Evolutionary conservation across 129 eudicot genomes (phyloP).

Genomic region (Centrapalus pauciflorus): DNA sequence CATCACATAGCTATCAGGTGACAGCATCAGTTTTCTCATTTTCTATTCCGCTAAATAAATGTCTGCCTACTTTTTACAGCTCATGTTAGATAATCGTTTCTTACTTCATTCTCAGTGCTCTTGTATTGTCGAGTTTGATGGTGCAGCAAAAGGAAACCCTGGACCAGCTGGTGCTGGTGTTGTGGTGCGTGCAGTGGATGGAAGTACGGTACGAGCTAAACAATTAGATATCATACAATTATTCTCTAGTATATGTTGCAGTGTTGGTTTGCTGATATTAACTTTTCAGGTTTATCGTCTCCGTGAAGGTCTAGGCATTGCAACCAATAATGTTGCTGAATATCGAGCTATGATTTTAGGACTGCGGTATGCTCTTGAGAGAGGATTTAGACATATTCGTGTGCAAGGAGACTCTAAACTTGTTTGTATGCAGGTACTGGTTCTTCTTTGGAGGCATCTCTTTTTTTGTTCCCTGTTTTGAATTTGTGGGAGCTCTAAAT

Average conservation of each 20-base stretch:
- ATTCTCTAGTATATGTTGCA: neutral
- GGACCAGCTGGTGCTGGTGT: slow-evolving; percentile 98
- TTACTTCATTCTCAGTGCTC: slow-evolving; percentile 37
- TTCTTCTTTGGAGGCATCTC: no score
- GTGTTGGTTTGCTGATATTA: neutral
- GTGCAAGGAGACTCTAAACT: slow-evolving; percentile 90
- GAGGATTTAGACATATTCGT: slow-evolving; percentile 64
- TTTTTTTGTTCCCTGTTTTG: neutral
- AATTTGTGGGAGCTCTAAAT: no score
- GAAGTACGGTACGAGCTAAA: slow-evolving; percentile 53
- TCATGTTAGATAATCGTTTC: neutral
- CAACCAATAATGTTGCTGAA: slow-evolving; percentile 83
- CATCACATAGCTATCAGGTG: neutral
- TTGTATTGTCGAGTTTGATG: slow-evolving; percentile 86
- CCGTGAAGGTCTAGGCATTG: slow-evolving; percentile 81
- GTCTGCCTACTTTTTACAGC: no score
- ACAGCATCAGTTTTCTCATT: neutral
- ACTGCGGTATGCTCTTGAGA: slow-evolving; percentile 62
- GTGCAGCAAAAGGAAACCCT: slow-evolving; percentile 98
- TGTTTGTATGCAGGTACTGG: slow-evolving; percentile 81
- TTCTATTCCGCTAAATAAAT: no score
- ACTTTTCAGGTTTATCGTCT: slow-evolving; percentile 57
- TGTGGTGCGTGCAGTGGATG: slow-evolving; percentile 71
- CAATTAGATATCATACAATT: neutral
- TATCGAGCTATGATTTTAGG: slow-evolving; percentile 81